A percentile compares a stretch with the other conserved stretches of the same genome.
Conservation (phyloP, 371 early-diverging fungal species). For the Dinochytrium kinnereticum region DNA sequence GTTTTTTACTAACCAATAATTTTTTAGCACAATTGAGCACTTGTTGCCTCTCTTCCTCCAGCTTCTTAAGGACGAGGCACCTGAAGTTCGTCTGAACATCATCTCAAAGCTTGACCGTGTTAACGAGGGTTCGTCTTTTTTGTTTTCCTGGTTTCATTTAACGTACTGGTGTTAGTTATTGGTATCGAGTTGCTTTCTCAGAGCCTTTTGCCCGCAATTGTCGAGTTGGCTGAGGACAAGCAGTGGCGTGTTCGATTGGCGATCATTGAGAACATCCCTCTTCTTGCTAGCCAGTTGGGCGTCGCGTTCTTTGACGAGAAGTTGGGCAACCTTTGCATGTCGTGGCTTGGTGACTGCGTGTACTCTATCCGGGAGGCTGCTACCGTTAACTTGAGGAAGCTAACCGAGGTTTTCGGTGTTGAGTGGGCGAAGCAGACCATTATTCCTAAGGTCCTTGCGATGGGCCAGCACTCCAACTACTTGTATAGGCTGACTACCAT, state of each 20-base stretch:
- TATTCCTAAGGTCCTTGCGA: conserved; percentile 90
- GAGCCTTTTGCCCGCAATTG: conserved; percentile 95
- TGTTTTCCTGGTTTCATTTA: conserved; percentile 1
- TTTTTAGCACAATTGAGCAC: conserved; percentile 83
- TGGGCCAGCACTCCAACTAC: conserved; percentile 90
- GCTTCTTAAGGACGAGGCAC: conserved; percentile 94
- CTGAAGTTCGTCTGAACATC: conserved; percentile 97
- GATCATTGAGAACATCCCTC: conserved; percentile 97
- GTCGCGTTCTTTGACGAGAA: conserved; percentile 96
- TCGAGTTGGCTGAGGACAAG: conserved; percentile 97
- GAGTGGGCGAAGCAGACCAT: conserved; percentile 96
- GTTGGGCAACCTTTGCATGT: conserved; percentile 90
- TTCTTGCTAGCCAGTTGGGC: conserved; percentile 94
- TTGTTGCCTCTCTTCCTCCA: conserved; percentile 93
- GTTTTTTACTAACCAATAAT: neutral
- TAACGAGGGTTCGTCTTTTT: conserved; percentile 67
- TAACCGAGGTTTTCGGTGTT: conserved; percentile 96
- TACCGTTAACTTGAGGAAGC: conserved; percentile 85
- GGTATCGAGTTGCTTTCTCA: conserved; percentile 97
- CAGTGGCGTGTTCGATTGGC: conserved; percentile 99
- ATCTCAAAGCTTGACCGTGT: conserved; percentile 96
- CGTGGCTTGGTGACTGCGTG: conserved; percentile 95
- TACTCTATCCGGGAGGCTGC: conserved; percentile 98
- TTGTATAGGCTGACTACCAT: conserved; percentile 97
- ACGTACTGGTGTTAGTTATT: conserved; percentile 64